A percentile compares a stretch with the other conserved stretches of the same genome.
phyloP scores from a whole-genome alignment of 768 basidiomycete genomes.

The Hemileccinum rubropunctum region DNA sequence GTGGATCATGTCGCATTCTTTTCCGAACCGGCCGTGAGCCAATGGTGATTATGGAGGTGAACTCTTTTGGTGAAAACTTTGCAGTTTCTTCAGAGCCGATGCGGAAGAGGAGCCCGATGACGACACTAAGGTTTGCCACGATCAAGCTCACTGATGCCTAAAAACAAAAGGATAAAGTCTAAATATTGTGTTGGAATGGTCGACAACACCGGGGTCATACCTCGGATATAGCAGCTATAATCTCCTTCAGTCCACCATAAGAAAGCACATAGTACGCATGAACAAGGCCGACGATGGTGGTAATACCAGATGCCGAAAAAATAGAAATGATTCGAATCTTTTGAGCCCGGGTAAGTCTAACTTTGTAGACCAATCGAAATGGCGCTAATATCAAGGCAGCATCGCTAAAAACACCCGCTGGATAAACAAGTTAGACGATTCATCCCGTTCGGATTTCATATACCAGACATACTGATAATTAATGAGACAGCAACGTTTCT shows the following conservation, averaged over 20 bases:
- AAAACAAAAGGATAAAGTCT: not conserved
- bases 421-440: not conserved
- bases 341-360: not conserved
- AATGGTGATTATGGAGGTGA: no score
- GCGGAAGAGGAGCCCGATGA: conserved; percentile 7
- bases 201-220: not conserved
- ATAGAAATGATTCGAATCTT: conserved; percentile 4
- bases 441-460: not conserved
- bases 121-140: conserved; percentile 1
- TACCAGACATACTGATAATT: not conserved
- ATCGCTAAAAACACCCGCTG: conserved; percentile 4
- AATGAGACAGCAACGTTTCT: not conserved
- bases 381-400: not conserved
- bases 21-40: no score
- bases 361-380: not conserved
- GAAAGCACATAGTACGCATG: conserved; percentile 2
- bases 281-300: conserved; percentile 2
- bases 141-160: conserved; percentile 3
- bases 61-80: not conserved
- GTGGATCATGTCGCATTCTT: no score
- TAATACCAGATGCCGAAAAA: conserved; percentile 7
- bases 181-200: not conserved
- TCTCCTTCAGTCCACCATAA: not conserved
- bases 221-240: not conserved
- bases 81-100: conserved; percentile 1